phyloP scores from a whole-genome alignment of 2,329 filamentous ascomycete genomes.

The Colletotrichum musae region DNA sequence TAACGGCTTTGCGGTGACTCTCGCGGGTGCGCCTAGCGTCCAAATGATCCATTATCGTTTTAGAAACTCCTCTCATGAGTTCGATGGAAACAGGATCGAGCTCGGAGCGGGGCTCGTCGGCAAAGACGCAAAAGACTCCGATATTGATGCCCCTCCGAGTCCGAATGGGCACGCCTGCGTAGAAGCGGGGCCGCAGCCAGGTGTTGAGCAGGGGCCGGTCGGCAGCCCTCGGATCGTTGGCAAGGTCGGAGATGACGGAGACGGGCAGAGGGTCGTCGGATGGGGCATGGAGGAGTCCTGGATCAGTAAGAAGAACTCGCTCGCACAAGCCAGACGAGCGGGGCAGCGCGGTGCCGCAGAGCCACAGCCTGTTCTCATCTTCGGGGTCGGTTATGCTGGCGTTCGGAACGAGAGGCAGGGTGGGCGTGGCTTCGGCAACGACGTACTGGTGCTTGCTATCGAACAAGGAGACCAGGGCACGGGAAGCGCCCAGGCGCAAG shows the following conservation, averaged over 20 bases:
- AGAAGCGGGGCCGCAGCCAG: conserved; percentile 51
- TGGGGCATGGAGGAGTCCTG: neutral
- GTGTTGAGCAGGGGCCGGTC: conserved; percentile 45
- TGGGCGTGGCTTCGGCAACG: conserved; percentile 64
- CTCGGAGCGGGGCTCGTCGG: conserved; percentile 45
- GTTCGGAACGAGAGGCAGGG: conserved; percentile 52
- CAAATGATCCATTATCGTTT: conserved; percentile 54
- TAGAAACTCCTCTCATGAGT: conserved; percentile 46
- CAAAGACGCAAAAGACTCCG: conserved; percentile 56
- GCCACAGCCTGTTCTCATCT: conserved; percentile 40
- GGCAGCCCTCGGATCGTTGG: conserved; percentile 48
- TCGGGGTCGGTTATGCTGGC: conserved; percentile 2
- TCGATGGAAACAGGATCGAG: conserved; percentile 47
- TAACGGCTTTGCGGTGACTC: conserved; percentile 49
- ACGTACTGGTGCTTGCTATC: conserved; percentile 63
- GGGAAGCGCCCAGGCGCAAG: conserved; percentile 54
- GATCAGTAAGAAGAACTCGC: conserved; percentile 40
- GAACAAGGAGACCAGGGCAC: conserved; percentile 67
- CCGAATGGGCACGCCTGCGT: conserved; percentile 58
- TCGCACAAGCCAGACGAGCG: conserved; percentile 49
- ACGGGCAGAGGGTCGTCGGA: conserved; percentile 48
- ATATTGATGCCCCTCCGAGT: conserved; percentile 58
- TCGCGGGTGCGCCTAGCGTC: conserved; percentile 48
- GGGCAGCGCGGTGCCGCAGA: conserved; percentile 49
- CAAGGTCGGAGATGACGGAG: conserved; percentile 52